Evolutionary conservation across 495 filamentous ascomycete species (phyloP), one percentile per base, ranked within the genome.

Genomic region (Aspergillus carlsbadensis): DNA sequence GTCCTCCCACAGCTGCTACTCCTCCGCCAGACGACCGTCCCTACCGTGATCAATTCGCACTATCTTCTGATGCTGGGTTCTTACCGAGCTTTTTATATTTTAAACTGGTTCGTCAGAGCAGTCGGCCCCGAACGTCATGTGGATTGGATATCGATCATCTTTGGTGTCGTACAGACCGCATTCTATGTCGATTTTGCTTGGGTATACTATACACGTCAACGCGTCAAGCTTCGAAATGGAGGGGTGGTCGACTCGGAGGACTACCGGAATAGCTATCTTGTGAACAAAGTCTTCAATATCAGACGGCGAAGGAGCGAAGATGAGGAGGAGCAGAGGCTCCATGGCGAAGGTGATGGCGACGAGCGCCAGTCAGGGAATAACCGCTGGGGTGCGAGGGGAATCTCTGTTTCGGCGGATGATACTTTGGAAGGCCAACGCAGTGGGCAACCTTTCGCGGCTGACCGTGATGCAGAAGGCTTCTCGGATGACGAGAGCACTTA

Each of bases 141-240:
- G 59, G 90, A 94, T 60, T 79, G 81, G n/a, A 79, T 92, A 29
- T 80, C 86, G 10, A 78, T 92, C 56, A 77, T 94, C 48, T 97
- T 95, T 68, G 94, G 93, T 35, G 74, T 96, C 58, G 75, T 98
- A 22, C 95, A 98, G 73, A 97, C 93, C 0, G 84, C 85, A 2
- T 82, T 98, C 49, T 97, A 98, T 68, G 66, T 92, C 59, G 95
- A 98, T 69, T 98, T 98, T 67, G 91, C 88, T 21, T 97, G 92
- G 92, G 91, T 98, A 0, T 98, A 98, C 76, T 96, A 88, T 75
- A 87, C 87, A 4, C 81, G 94, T 34, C 95, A 98, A 74, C 83
- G 91, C 33, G 92, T 98, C 63, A 97, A 97, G 82, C 86, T 98
- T 5, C 82, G 94, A 41, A 86, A 87, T 56, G 93, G 93, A 54